Evolutionary conservation across 345 rosid species (phyloP), one percentile per base, ranked within the genome.

Genomic region (Eucalyptus cloeziana): DNA sequence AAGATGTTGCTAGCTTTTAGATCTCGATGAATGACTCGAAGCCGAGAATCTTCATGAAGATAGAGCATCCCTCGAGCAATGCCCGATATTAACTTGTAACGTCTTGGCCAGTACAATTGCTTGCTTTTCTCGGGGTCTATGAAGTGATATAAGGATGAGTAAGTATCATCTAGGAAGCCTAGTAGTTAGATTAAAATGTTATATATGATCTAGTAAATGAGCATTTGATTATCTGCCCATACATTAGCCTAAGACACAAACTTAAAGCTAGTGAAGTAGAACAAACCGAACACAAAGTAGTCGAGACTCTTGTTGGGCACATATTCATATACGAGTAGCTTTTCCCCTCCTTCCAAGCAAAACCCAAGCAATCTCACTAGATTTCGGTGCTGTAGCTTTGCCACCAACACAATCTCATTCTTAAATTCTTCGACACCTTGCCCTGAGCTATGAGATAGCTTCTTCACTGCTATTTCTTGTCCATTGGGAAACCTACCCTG

Each of bases 351-450:
- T 85, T 93, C 88, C 83, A 87, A 56, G 91, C 94, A 90, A 86
- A 91, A 91, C 13, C 92, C 94, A 2, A 64, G 79, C 2, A 93
- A 89, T 58, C 90, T 86, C 45, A 91, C 94, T 71, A 93, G 83
- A 90, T 93, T 93, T 47, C 90, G 60, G 60, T 93, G 94, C 13
- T 92, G 91, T 81, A 94, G 94, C 76, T 86, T 91, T 85, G 92
- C 92, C 43, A 93, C 86, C 25, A 92, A 87, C 33, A 49, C 6
- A 40, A 93, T 90, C 76, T 93, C 91, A 24, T 94, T 93, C 51
- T 58, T 92, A 52, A 93, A 94, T 90, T 94, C 95, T 44, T 4
- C 1, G 2, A 90, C 90, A 85, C 94, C 94, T 90, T 92, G 92
- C 43, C 71, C 67, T 24, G 91, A 91, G 50, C 52, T 52, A 13